Conservation (phyloP, 169 alveolate species). For the Neospora caninum region DNA sequence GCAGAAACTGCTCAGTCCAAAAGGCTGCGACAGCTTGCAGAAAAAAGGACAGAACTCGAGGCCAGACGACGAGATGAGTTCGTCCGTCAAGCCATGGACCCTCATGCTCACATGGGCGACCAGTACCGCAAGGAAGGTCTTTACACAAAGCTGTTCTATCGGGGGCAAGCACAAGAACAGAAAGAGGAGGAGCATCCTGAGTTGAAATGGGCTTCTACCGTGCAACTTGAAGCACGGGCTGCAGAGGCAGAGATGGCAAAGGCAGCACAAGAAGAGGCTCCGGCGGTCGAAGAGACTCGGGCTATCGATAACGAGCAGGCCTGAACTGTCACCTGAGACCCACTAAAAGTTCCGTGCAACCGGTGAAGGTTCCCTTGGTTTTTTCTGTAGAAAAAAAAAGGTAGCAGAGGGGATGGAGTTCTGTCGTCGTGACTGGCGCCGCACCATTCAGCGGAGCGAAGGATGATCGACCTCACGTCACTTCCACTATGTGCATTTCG, state of each 20-base stretch:
- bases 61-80: not conserved
- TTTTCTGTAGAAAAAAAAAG: not conserved
- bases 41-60: not conserved
- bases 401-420: not conserved
- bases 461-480: not conserved
- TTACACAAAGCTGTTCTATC: slow-evolving; percentile 30
- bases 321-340: not conserved
- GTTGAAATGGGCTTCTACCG: not conserved
- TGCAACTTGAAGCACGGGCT: not conserved
- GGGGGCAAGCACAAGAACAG: not conserved
- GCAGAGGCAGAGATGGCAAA: not conserved
- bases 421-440: not conserved
- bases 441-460: not conserved
- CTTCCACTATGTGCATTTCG: not conserved
- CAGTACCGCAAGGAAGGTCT: slow-evolving; percentile 51
- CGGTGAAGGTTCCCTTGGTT: not conserved
- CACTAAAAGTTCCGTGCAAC: not conserved
- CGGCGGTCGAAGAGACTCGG: too few relatives aligned
- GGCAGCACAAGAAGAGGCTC: too few relatives aligned
- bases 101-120: slow-evolving; percentile 32
- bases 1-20: not conserved
- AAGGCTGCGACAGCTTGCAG: slow-evolving; percentile 30
- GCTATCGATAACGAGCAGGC: too few relatives aligned
- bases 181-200: not conserved
- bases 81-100: slow-evolving; percentile 14